A percentile compares a stretch with the other conserved stretches of the same genome.
These are phyloP conservation scores for Penicillium roqueforti DNA, from an alignment of 495 filamentous ascomycete genomes.

Conservation along the genomic window DNA sequence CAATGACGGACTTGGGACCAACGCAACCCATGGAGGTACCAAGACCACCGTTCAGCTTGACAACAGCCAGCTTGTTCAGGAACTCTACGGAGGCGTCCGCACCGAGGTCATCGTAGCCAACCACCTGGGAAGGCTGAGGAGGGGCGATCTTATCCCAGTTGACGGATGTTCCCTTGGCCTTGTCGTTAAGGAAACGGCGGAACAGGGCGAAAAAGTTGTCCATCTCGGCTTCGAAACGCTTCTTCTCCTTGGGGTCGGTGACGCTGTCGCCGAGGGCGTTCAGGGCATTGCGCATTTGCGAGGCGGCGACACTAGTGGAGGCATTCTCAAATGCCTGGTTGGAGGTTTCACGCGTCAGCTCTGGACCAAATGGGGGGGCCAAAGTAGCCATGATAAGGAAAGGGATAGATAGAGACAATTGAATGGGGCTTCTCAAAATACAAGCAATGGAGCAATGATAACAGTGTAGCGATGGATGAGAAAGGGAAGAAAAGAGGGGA, in stretches of 20 bases:
- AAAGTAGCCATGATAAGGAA: slow-evolving; percentile 4
- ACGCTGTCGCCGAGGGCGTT: slow-evolving; percentile 89
- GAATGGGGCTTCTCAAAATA: not conserved
- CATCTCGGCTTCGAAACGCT: slow-evolving; percentile 97
- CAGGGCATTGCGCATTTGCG: slow-evolving; percentile 97
- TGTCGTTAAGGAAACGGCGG: slow-evolving; percentile 95
- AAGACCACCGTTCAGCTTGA: slow-evolving; percentile 99
- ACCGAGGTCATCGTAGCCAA: slow-evolving; percentile 83
- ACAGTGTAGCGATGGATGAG: slow-evolving; percentile 1
- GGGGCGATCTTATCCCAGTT: slow-evolving; percentile 96
- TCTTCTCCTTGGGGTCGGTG: slow-evolving; percentile 75
- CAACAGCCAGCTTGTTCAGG: slow-evolving; percentile 94
- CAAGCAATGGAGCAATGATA: not conserved
- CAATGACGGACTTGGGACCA: slow-evolving; percentile 98
- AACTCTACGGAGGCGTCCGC: slow-evolving; percentile 85
- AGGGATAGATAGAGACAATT: not conserved
- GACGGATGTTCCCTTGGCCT: slow-evolving; percentile 92
- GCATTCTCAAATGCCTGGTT: slow-evolving; percentile 96
- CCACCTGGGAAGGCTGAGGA: slow-evolving; percentile 84
- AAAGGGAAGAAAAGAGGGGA: not conserved
- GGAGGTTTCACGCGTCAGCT: slow-evolving; percentile 17
- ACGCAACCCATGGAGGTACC: slow-evolving; percentile 99
- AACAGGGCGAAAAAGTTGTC: slow-evolving; percentile 99
- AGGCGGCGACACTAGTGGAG: slow-evolving; percentile 93
- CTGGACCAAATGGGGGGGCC: not conserved